phyloP scores from a whole-genome alignment of 345 rosid genomes.

The Erodium maritimum region DNA sequence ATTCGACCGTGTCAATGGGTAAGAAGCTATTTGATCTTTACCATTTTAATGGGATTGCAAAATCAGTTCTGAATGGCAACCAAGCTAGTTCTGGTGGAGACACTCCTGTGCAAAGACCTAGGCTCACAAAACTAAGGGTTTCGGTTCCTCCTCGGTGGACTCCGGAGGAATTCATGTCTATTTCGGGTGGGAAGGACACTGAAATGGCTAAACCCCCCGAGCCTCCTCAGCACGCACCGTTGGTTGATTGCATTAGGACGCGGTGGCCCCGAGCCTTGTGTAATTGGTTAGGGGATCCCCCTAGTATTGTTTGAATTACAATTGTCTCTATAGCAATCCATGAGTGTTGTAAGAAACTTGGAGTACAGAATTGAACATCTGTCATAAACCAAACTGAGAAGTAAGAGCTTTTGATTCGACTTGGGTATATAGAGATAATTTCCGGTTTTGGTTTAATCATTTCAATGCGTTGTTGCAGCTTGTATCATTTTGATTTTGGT shows the following conservation, averaged over 20 bases:
- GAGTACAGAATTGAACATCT: too few species aligned
- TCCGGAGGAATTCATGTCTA: constrained; percentile 84
- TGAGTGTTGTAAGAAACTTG: too few species aligned
- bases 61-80: constrained; percentile 72
- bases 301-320: constrained; percentile 70
- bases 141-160: constrained; percentile 99
- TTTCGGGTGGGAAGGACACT: constrained; percentile 29
- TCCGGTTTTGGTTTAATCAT: too few species aligned
- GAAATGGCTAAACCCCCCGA: constrained; percentile 63
- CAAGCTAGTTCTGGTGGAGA: constrained; percentile 38
- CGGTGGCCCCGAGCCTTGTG: constrained; percentile 89
- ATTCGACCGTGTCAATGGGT: constrained; percentile 88
- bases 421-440: too few species aligned
- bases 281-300: constrained; percentile 91
- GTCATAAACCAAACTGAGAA: too few species aligned
- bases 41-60: constrained; percentile 97
- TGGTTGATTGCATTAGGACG: constrained; percentile 89
- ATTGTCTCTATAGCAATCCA: background rate
- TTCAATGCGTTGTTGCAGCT: too few species aligned
- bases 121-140: constrained; percentile 86
- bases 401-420: too few species aligned
- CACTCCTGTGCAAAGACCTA: constrained; percentile 71
- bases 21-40: constrained; percentile 86
- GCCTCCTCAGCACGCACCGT: constrained; percentile 77
- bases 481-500: too few species aligned